phyloP scores from a whole-genome alignment of 2,329 filamentous ascomycete species.

The Bipolaris cookei region DNA sequence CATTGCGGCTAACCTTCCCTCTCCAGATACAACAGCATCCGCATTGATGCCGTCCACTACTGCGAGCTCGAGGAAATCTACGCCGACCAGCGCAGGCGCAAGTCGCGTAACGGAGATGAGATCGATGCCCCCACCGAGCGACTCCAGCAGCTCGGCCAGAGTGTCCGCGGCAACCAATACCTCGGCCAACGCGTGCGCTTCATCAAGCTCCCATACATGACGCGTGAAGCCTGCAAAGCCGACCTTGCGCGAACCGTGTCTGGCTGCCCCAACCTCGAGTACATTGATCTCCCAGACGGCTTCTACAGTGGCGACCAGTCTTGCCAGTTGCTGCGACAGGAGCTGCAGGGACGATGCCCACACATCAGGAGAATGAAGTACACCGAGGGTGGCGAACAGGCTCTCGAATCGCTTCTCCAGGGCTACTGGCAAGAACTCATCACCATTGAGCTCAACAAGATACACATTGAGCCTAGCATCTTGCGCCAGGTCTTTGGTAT shows the following conservation, averaged over 20 bases:
- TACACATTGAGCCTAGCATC: conserved; percentile 72
- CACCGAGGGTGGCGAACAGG: conserved; percentile 75
- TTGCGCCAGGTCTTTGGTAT: conserved; percentile 74
- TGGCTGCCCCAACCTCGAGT: conserved; percentile 81
- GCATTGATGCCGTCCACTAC: conserved; percentile 94
- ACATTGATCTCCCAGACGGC: conserved; percentile 88
- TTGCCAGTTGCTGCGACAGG: conserved; percentile 77
- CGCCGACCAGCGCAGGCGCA: conserved; percentile 69
- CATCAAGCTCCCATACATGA: conserved; percentile 93
- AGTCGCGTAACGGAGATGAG: conserved; percentile 71
- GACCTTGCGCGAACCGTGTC: conserved; percentile 86
- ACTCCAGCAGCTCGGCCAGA: conserved; percentile 78
- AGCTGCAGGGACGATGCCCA: conserved; percentile 82
- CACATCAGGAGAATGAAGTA: conserved; percentile 91
- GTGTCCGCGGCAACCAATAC: conserved; percentile 76
- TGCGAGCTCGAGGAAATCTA: conserved; percentile 85
- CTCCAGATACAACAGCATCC: conserved; percentile 80
- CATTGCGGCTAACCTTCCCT: not conserved
- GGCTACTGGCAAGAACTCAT: conserved; percentile 74
- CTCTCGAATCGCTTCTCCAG: conserved; percentile 71
- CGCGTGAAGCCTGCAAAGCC: conserved; percentile 82
- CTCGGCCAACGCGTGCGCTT: conserved; percentile 75
- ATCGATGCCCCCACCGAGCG: conserved; percentile 80
- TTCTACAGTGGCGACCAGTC: conserved; percentile 81
- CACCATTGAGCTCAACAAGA: conserved; percentile 71